Conservation (phyloP, 2,329 filamentous ascomycete genomes). For the Trichothecium roseum region DNA sequence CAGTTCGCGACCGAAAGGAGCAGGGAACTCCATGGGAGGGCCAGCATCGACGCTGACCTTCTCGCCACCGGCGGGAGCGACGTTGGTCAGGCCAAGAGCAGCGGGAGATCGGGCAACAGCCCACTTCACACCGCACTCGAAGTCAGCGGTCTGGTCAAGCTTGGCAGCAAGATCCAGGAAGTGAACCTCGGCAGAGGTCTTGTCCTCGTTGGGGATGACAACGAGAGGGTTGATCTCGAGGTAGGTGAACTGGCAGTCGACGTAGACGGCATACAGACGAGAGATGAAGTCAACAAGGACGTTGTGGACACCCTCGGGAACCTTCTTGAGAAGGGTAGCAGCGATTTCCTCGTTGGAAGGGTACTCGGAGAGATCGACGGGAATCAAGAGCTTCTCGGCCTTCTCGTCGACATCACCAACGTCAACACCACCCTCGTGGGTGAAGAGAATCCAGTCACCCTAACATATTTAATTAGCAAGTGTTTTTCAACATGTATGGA, state of each 20-base stretch:
- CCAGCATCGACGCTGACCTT: slow-evolving; percentile 93
- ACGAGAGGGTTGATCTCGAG: slow-evolving; percentile 99
- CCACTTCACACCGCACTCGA: slow-evolving; percentile 99
- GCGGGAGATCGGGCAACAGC: slow-evolving; percentile 86
- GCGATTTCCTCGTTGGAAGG: slow-evolving; percentile 95
- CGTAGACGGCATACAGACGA: slow-evolving; percentile 95
- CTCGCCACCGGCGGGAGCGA: slow-evolving; percentile 49
- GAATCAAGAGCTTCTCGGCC: slow-evolving; percentile 96
- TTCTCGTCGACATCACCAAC: slow-evolving; percentile 98
- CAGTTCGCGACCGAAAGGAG: slow-evolving; percentile 96
- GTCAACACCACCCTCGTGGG: slow-evolving; percentile 98
- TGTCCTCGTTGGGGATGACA: slow-evolving; percentile 87
- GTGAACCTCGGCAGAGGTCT: slow-evolving; percentile 87
- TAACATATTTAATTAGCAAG: slow-evolving; percentile 26
- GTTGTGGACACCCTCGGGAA: slow-evolving; percentile 91
- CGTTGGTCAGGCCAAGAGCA: slow-evolving; percentile 71
- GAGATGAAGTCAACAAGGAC: slow-evolving; percentile 99
- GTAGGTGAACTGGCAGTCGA: slow-evolving; percentile 99
- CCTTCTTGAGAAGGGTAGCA: slow-evolving; percentile 73
- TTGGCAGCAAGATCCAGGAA: slow-evolving; percentile 98
- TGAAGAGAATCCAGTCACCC: slow-evolving; percentile 99
- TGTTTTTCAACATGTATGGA: neutral
- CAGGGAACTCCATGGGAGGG: slow-evolving; percentile 97
- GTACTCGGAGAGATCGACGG: slow-evolving; percentile 88
- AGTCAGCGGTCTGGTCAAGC: slow-evolving; percentile 97